Percentiles rank a stretch among this genome's conserved stretches.
These are phyloP conservation scores for Sugiyamaella paludigena DNA, from an alignment of 1,139 yeast genomes.

Conservation along the genomic window DNA sequence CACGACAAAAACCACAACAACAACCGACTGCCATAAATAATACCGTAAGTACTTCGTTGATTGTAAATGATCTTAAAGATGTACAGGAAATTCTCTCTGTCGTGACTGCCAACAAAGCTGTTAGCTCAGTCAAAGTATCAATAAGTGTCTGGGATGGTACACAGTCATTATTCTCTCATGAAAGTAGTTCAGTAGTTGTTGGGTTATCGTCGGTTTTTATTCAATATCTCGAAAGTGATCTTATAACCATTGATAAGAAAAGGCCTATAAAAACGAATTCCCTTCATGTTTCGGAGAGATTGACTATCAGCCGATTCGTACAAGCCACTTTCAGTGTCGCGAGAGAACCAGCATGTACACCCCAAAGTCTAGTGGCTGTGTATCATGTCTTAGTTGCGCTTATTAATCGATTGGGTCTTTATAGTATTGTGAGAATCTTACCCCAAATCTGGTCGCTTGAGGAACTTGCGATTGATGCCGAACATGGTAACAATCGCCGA, in stretches of 20 bases:
- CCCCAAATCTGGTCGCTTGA: constrained; percentile 25
- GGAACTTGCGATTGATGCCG: constrained; percentile 16
- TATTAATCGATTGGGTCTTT: constrained; percentile 21
- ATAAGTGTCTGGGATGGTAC: constrained; percentile 37
- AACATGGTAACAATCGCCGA: not conserved
- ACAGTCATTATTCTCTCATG: constrained; percentile 32
- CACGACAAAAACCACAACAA: not conserved
- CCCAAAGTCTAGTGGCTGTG: constrained; percentile 21
- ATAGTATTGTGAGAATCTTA: constrained; percentile 22
- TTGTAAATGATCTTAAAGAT: constrained; percentile 28
- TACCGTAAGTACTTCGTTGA: constrained; percentile 2
- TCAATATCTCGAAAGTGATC: constrained; percentile 24
- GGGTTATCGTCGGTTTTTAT: constrained; percentile 31
- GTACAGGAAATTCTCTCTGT: constrained; percentile 23
- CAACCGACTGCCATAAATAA: not conserved
- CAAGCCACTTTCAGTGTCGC: constrained; percentile 21
- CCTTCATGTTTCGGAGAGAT: constrained; percentile 22
- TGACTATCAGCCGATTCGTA: constrained; percentile 27
- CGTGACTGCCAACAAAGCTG: constrained; percentile 14
- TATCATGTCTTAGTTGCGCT: constrained; percentile 24
- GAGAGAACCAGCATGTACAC: constrained; percentile 16
- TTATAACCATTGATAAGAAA: constrained; percentile 18
- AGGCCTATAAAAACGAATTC: constrained; percentile 3
- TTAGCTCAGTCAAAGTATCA: constrained; percentile 22
- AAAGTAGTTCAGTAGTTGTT: constrained; percentile 28